Evolutionary conservation across 2,329 filamentous ascomycete genomes (phyloP), one percentile per base, ranked within the genome.

Genomic region (Colletotrichum sp.): DNA sequence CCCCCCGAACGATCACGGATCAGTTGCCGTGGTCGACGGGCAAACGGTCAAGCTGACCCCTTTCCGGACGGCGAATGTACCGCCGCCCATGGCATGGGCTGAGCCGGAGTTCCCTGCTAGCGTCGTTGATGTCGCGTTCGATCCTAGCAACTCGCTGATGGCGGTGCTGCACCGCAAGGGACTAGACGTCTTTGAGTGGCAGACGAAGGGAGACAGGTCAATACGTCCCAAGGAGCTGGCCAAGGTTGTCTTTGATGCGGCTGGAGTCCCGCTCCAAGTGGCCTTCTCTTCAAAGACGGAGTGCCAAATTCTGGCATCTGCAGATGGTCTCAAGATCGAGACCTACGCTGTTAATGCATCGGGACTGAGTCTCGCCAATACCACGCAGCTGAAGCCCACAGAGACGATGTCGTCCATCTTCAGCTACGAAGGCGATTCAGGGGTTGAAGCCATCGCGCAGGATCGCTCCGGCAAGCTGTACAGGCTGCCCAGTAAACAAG

Each of bases 61-160:
- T 1, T 90, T 99, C 78, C 90, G 94, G 77, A 90, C 93, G 66
- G 94, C 95, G 15, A 98, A 97, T 80, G 90, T 98, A 5, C 97
- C 97, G 28, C 97, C 97, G 32, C 97, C 97, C 1, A 98, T 99
- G 96, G 92, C 95, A 18, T 89, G 96, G 77, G 94, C 94, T 78
- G 94, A 98, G 73, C 80, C 98, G 21, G 80, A 86, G 15, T 84
- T 94, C 32, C 87, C 90, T 16, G 89, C 89, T 0, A 92, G 93
- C 69, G 90, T 92, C 4, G 86, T 95, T 21, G 96, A 98, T 84
- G 92, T 97, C 67, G 92, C 93, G 0, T 92, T 98, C 78, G 94
- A 92, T 66, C 88, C 87, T 16, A 89, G 90, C 64, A 93, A 93
- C 65, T 89, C 88, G 2, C 87, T 88, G 9, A 89, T 99, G 81